These are phyloP conservation scores for Yamadazyma blattariae DNA, from an alignment of 1,139 yeast species.

Conservation along the genomic window DNA sequence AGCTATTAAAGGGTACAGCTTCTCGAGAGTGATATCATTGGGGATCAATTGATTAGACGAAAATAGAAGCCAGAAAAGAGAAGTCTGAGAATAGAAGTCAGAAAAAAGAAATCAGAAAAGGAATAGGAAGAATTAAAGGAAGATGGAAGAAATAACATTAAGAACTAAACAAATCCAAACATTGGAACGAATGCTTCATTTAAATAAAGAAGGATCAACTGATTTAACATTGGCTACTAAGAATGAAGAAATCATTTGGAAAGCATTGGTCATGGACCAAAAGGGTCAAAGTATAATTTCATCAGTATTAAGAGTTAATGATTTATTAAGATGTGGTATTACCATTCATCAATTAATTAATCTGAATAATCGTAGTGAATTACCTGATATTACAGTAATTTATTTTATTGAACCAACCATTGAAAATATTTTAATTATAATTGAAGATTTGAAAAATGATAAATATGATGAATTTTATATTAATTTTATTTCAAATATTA, in stretches of 20 bases:
- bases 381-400: slow-evolving; percentile 92
- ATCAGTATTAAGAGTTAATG: slow-evolving; percentile 86
- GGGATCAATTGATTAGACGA: too few relatives aligned
- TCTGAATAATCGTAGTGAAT: slow-evolving; percentile 60
- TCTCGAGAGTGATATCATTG: too few relatives aligned
- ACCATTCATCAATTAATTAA: slow-evolving; percentile 80
- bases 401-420: slow-evolving; percentile 87
- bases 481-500: slow-evolving; percentile 80
- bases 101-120: too few relatives aligned
- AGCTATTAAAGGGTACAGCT: too few relatives aligned
- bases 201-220: slow-evolving; percentile 58
- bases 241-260: slow-evolving; percentile 79
- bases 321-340: slow-evolving; percentile 81
- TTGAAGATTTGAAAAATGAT: slow-evolving; percentile 69
- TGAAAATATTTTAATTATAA: slow-evolving; percentile 65
- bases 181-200: slow-evolving; percentile 75
- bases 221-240: slow-evolving; percentile 52
- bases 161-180: slow-evolving; percentile 11
- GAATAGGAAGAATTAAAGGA: too few relatives aligned
- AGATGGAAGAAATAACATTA: slow-evolving; percentile 3
- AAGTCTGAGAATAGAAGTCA: too few relatives aligned
- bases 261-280: slow-evolving; percentile 81
- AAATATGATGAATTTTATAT: slow-evolving; percentile 77
- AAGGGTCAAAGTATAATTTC: slow-evolving; percentile 84
- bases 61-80: too few relatives aligned